Base-by-base conservation (phyloP, 1,139 yeast species). In the Hemisphaericaspora lyxosophila region DNA sequence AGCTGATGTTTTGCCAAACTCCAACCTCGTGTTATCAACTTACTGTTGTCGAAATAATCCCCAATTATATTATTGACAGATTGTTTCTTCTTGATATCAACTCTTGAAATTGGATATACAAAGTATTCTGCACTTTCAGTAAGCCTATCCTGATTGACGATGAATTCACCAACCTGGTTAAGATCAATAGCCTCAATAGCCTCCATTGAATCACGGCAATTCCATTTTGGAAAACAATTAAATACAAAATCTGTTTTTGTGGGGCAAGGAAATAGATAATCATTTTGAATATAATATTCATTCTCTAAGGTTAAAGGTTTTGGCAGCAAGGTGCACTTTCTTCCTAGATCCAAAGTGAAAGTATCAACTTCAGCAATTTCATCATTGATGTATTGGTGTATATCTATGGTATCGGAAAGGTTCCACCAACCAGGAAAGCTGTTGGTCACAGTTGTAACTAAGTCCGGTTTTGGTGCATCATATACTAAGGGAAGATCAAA, bases 111-210 rank as follows among this genome's bases (percentile, higher is more conserved):
- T 3, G 46, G 42, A 8, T 36, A 24, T 2, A 41, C 43, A 25
- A 41, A 31, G 26, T 43, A 41, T 23, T 41, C 39, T 4, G 40
- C 27, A 24, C 42, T 38, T 17, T 33, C 29, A 4, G 41, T 38
- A 8, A 36, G 17, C 19, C 31, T 25, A 32, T 39, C 22, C 15
- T 34, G 32, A 19, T 32, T 32, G 3, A 41, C 9, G 9, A 41
- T 4, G 20, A 31, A 29, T n/a, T 38, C 23, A 3, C n/a, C 26
- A 7, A 40, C 12, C n/a, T 25, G 14, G 5, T 31, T 14, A 12
- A 28, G 11, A 16, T 35, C 31, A 13, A 34, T 37, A 9, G 14
- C n/a, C 18, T 22, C 26, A 5, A 8, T 17, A 7, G 33, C n/a
- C n/a, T n/a, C n/a, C n/a, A n/a, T 12, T 6, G n/a, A 20, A 16